phyloP scores from a whole-genome alignment of 768 basidiomycete species.

The Pholiota microspora region DNA sequence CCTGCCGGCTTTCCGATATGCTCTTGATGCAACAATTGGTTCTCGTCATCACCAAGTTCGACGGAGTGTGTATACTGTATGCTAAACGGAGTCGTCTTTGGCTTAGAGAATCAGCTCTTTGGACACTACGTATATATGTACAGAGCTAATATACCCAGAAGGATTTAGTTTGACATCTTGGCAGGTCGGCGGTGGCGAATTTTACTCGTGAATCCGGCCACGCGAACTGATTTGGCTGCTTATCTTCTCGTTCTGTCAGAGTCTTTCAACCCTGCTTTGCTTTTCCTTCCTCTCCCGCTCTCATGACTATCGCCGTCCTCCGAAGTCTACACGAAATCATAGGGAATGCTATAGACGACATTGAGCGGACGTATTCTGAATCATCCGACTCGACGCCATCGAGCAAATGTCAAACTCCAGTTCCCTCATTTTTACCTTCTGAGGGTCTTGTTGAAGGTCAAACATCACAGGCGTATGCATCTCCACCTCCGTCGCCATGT shows the following conservation, averaged over 20 bases:
- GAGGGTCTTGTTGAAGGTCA: neutral
- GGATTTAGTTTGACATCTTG: slow-evolving; percentile 18
- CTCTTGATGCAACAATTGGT: too few species aligned
- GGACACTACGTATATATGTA: slow-evolving; percentile 11
- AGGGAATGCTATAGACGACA: slow-evolving; percentile 66
- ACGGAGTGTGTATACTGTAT: too few species aligned
- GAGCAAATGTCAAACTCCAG: slow-evolving; percentile 1
- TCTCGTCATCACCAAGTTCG: too few species aligned
- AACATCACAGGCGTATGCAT: slow-evolving; percentile 27
- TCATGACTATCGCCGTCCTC: slow-evolving; percentile 62
- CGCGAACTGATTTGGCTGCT: slow-evolving; percentile 4
- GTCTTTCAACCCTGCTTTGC: neutral
- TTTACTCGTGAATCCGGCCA: slow-evolving; percentile 19
- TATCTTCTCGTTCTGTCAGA: slow-evolving; percentile 9
- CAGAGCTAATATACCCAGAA: slow-evolving; percentile 13
- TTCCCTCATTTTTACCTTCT: neutral
- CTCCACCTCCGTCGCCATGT: slow-evolving; percentile 33
- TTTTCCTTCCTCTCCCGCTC: neutral
- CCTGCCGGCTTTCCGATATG: neutral
- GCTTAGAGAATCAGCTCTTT: neutral
- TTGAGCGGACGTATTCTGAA: slow-evolving; percentile 53
- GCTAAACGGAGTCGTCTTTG: too few species aligned
- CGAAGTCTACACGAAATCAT: slow-evolving; percentile 65
- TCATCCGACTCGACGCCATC: slow-evolving; percentile 13
- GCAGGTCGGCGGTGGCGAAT: slow-evolving; percentile 19